Percentiles rank a stretch among this genome's conserved stretches.
Conservation (phyloP, 2,329 filamentous ascomycete genomes). For the Venturia effusa region DNA sequence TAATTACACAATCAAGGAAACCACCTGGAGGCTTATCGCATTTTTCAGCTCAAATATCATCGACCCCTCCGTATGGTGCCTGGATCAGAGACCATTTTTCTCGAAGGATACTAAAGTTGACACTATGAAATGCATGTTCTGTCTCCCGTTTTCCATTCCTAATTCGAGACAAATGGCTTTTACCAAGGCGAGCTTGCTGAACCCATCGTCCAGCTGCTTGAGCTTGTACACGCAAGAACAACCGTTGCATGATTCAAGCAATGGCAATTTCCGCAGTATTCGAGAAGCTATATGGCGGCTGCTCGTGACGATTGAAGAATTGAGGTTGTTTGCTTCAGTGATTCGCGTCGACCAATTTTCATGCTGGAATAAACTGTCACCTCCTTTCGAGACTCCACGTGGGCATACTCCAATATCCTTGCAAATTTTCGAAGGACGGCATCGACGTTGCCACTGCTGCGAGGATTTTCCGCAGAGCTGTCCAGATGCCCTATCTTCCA, state of each 20-base stretch:
- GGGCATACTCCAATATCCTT: not conserved
- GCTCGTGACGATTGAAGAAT: too few species aligned
- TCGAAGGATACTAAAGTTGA: not conserved
- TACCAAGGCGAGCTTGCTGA: not conserved
- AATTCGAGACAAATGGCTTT: not conserved
- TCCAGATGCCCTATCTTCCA: too few species aligned
- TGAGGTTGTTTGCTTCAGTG: too few species aligned
- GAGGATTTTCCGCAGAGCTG: too few species aligned
- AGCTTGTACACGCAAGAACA: not conserved
- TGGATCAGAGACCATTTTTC: not conserved
- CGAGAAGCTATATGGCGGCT: not conserved
- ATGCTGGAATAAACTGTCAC: too few species aligned
- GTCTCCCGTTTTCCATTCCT: not conserved
- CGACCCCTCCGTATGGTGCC: not conserved
- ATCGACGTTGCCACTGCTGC: too few species aligned
- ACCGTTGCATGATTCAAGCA: not conserved
- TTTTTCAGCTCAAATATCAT: not conserved
- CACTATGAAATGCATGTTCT: not conserved
- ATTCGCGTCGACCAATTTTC: too few species aligned
- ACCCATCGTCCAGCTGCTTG: not conserved
- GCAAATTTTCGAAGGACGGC: too few species aligned
- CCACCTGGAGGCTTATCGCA: not conserved
- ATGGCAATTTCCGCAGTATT: not conserved
- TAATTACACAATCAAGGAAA: not conserved
- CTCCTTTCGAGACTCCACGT: not conserved